Evolutionary conservation across 352 stramenopile genomes (phyloP).

Genomic region (Globisporangium abappressorium): DNA sequence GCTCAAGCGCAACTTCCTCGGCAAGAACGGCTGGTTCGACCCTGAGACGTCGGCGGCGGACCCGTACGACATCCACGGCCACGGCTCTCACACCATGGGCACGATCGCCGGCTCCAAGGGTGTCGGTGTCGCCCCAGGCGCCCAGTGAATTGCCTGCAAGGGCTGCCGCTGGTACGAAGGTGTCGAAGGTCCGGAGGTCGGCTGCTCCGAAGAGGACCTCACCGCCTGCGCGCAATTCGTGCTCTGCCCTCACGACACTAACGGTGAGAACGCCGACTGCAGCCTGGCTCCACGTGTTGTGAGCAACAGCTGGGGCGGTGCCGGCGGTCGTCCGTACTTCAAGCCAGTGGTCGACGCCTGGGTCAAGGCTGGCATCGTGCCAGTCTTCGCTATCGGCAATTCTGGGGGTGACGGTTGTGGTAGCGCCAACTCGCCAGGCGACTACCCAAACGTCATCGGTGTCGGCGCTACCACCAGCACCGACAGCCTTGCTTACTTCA

Average conservation of each 20-base stretch:
- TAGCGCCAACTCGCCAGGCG: constrained; percentile 24
- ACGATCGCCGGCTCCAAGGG: constrained; percentile 7
- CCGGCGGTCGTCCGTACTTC: constrained; percentile 12
- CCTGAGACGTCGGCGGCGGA: neutral
- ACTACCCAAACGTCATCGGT: constrained; percentile 29
- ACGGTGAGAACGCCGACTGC: constrained; percentile 9
- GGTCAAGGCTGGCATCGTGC: constrained; percentile 27
- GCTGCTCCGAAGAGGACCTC: constrained; percentile 10
- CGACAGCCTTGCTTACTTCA: constrained; percentile 25
- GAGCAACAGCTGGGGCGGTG: constrained; percentile 24
- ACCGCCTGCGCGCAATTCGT: constrained; percentile 10
- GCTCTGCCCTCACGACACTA: constrained; percentile 1
- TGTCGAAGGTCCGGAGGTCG: constrained; percentile 7
- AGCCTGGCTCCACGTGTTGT: constrained; percentile 16
- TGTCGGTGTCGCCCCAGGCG: constrained; percentile 19
- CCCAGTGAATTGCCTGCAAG: constrained; percentile 20
- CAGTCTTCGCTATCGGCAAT: constrained; percentile 22
- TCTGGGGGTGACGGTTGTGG: constrained; percentile 16
- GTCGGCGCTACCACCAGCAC: too few species aligned
- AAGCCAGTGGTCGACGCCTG: constrained; percentile 18
- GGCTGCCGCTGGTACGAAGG: constrained; percentile 14
- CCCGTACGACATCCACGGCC: too few species aligned
- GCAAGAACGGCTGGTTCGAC: constrained; percentile 20
- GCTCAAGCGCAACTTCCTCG: constrained; percentile 21
- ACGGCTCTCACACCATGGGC: too few species aligned